Evolutionary conservation across 2,329 filamentous ascomycete genomes (phyloP).

Genomic region (Coniochaeta pulveracea): DNA sequence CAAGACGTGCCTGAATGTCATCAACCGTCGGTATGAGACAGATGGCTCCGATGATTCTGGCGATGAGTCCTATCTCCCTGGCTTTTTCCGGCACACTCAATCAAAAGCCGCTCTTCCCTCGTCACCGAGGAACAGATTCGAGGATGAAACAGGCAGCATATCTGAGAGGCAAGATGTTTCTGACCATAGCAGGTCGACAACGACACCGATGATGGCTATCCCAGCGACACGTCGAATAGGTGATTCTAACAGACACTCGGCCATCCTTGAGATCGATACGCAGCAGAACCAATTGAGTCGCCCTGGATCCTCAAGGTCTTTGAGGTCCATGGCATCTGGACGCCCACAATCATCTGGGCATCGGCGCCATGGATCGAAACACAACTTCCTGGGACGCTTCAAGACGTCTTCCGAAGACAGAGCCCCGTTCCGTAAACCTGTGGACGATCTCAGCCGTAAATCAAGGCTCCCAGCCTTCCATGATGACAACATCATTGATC

Average conservation of each 20-base stretch:
- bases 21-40: slow-evolving; percentile 81
- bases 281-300: slow-evolving; percentile 73
- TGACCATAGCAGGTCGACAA: slow-evolving; percentile 41
- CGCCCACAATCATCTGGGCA: slow-evolving; percentile 72
- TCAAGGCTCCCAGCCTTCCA: slow-evolving; percentile 81
- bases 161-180: slow-evolving; percentile 28
- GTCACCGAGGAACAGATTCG: slow-evolving; percentile 24
- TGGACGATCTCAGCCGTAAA: slow-evolving; percentile 54
- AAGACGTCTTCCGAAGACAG: slow-evolving; percentile 65
- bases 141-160: slow-evolving; percentile 27
- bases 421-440: slow-evolving; percentile 73
- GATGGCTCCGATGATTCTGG: slow-evolving; percentile 82
- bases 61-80: slow-evolving; percentile 57
- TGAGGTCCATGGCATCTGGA: slow-evolving; percentile 59
- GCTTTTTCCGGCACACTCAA: slow-evolving; percentile 47
- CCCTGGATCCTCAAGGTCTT: slow-evolving; percentile 86
- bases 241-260: slow-evolving; percentile 76
- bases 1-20: slow-evolving; percentile 83
- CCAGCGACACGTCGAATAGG: slow-evolving; percentile 53
- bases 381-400: slow-evolving; percentile 69
- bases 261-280: slow-evolving; percentile 80
- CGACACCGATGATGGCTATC: slow-evolving; percentile 63
- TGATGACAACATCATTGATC: slow-evolving; percentile 96
- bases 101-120: slow-evolving; percentile 27
- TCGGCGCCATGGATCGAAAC: slow-evolving; percentile 77